Conservation (phyloP, 1,284 basidiomycete genomes). For the Irpex sp. region DNA sequence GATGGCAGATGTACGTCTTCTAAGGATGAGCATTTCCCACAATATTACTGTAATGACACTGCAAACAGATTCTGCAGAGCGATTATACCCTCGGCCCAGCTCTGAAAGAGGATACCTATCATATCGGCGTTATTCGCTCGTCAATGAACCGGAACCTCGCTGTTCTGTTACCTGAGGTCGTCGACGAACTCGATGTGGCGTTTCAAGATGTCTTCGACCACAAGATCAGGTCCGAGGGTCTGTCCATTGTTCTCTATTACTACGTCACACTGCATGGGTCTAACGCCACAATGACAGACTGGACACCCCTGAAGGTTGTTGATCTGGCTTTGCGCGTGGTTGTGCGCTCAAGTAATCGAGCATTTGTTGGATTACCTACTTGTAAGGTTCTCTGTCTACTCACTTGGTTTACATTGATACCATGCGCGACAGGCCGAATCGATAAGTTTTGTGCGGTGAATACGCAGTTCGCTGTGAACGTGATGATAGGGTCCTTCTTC, state of each 20-base stretch:
- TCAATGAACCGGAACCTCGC: conserved; percentile 1
- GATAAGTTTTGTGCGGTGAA: background rate
- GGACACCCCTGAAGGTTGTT: background rate
- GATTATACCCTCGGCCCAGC: background rate
- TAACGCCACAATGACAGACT: background rate
- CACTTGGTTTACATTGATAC: background rate
- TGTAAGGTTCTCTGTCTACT: background rate
- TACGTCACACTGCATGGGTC: too few species aligned
- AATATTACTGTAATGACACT: too few species aligned
- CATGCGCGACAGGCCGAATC: background rate
- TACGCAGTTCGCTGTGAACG: background rate
- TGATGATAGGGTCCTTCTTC: background rate
- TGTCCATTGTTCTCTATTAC: background rate
- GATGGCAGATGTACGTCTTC: background rate
- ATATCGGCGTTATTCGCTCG: background rate
- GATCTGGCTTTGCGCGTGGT: background rate
- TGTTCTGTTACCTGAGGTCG: background rate
- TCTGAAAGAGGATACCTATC: background rate
- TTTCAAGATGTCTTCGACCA: background rate
- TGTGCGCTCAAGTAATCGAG: background rate
- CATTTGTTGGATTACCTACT: conserved; percentile 2
- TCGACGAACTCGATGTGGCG: background rate
- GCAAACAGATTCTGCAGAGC: background rate
- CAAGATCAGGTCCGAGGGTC: background rate
- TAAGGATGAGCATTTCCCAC: too few species aligned